Evolutionary conservation across 2,329 filamentous ascomycete species (phyloP).

Genomic region (Neophaeococcomyces mojaviensis): DNA sequence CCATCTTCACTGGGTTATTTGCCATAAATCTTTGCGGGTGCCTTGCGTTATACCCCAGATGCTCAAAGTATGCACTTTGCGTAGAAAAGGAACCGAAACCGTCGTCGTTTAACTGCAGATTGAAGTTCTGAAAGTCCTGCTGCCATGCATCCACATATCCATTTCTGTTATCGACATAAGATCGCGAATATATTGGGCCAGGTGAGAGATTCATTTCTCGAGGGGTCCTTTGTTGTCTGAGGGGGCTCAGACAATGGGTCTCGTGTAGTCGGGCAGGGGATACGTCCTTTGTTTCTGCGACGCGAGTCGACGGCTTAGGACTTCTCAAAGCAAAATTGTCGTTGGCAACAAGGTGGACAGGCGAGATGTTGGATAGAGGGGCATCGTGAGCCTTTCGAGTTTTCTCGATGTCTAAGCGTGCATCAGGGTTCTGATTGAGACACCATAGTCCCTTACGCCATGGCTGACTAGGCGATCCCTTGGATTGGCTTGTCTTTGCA

Average conservation of each 20-base stretch:
- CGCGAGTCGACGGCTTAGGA: conserved; percentile 12
- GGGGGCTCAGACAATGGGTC: conserved; percentile 34
- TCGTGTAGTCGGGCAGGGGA: conserved; percentile 28
- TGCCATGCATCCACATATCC: conserved; percentile 43
- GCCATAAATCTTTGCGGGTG: neutral
- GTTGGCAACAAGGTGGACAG: conserved; percentile 7
- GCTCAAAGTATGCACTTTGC: neutral
- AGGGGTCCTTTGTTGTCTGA: conserved; percentile 31
- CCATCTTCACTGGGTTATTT: neutral
- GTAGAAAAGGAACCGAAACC: conserved; percentile 18
- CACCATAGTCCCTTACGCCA: conserved; percentile 49
- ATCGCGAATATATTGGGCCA: conserved; percentile 49
- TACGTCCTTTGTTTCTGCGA: conserved; percentile 19
- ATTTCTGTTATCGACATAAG: conserved; percentile 35
- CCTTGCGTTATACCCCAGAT: neutral
- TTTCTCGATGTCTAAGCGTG: conserved; percentile 30
- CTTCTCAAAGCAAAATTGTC: conserved; percentile 25
- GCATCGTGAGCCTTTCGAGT: conserved; percentile 12
- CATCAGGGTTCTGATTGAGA: conserved; percentile 44
- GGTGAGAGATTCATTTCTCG: conserved; percentile 40
- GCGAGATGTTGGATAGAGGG: conserved; percentile 30
- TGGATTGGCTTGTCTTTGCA: conserved; percentile 14
- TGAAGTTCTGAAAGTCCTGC: conserved; percentile 48
- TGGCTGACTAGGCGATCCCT: conserved; percentile 39
- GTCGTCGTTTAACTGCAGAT: conserved; percentile 39